A percentile compares a stretch with the other conserved stretches of the same genome.
These are phyloP conservation scores for Colletotrichum filicis DNA, from an alignment of 2,329 filamentous ascomycete genomes.

Conservation along the genomic window DNA sequence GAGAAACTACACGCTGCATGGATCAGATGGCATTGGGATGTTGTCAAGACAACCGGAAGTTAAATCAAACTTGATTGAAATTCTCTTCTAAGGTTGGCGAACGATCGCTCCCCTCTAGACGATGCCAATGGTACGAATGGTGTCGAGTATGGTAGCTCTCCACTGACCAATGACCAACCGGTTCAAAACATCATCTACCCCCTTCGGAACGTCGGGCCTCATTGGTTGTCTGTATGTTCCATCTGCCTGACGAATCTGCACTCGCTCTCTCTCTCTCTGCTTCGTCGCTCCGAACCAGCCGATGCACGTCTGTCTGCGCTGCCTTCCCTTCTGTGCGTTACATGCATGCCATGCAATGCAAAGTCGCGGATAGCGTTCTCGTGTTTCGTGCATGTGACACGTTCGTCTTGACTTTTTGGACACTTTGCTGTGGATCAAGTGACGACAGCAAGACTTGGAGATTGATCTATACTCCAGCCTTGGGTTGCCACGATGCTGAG, in stretches of 20 bases:
- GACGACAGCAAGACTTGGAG: not conserved
- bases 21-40: no score
- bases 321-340: not conserved
- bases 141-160: no score
- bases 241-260: not conserved
- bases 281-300: constrained; percentile 7
- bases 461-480: not conserved
- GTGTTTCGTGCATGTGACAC: not conserved
- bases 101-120: no score
- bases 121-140: no score
- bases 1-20: no score
- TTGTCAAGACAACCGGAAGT: no score
- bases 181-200: not conserved
- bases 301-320: not conserved
- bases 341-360: not conserved
- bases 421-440: not conserved
- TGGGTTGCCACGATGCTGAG: not conserved
- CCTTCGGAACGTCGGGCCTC: not conserved
- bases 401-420: not conserved
- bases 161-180: no score
- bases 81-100: no score
- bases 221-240: not conserved
- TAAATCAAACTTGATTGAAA: no score
- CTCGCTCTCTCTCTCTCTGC: no score
- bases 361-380: not conserved